phyloP scores from a whole-genome alignment of 176 grass and related monocot species.

The Triticum dicoccoides region DNA sequence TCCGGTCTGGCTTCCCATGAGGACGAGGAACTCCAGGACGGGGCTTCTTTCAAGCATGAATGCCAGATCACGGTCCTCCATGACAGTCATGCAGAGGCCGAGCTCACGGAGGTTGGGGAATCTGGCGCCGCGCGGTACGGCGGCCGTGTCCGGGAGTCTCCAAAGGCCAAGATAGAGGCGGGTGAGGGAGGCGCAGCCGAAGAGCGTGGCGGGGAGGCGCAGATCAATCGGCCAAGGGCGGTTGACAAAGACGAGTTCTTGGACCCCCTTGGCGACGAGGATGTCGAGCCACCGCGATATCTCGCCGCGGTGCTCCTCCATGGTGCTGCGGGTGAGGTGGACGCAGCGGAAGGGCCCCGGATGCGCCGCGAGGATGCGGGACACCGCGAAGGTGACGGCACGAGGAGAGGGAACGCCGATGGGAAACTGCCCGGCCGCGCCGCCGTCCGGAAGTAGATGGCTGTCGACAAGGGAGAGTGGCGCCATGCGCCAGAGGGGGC shows the following conservation, averaged over 20 bases:
- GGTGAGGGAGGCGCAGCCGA: too few relatives aligned
- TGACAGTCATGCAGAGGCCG: background rate
- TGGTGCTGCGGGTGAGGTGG: background rate
- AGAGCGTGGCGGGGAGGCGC: too few relatives aligned
- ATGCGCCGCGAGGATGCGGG: background rate
- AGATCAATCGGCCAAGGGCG: too few relatives aligned
- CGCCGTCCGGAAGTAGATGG: background rate
- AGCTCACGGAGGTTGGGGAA: background rate
- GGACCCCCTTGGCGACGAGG: background rate
- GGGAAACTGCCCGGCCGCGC: background rate
- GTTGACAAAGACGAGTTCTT: too few relatives aligned
- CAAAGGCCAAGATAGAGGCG: too few relatives aligned
- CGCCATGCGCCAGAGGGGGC: background rate
- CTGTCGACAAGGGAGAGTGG: background rate
- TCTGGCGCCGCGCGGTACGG: too few relatives aligned
- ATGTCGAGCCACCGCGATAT: background rate
- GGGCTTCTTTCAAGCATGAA: conserved; percentile 22
- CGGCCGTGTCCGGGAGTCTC: too few relatives aligned
- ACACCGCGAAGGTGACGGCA: background rate
- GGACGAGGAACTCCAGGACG: background rate
- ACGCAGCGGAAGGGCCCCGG: background rate
- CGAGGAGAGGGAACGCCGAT: background rate
- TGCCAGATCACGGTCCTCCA: background rate
- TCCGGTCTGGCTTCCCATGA: background rate
- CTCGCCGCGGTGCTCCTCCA: background rate